Percentiles rank a stretch among this genome's conserved stretches.
Conservation (phyloP, 495 filamentous ascomycete species). For the Bacidia gigantensis region DNA sequence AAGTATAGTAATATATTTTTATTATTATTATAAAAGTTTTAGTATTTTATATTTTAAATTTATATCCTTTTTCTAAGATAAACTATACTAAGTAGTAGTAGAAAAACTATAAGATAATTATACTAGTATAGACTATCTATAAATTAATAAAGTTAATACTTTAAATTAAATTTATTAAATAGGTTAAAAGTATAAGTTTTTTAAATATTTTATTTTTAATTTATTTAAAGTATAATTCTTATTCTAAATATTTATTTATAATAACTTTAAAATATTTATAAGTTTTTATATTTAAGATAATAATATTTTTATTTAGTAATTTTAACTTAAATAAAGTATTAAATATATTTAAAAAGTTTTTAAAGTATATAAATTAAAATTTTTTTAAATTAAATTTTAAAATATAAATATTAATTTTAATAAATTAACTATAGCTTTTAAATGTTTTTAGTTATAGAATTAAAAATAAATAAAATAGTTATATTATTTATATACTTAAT, state of each 20-base stretch:
- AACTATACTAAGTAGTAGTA: not conserved
- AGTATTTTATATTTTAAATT: not conserved
- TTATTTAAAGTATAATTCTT: not conserved
- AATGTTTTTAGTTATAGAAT: constrained; percentile 1
- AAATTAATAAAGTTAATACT: not conserved
- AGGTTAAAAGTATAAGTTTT: constrained; percentile 15
- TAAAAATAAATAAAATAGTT: not conserved
- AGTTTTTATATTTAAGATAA: not conserved
- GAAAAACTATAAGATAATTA: not conserved
- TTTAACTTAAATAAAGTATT: constrained; percentile 1
- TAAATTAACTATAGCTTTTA: constrained; percentile 2
- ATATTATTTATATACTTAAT: constrained; percentile 2
- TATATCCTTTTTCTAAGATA: not conserved
- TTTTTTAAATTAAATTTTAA: constrained; percentile 3
- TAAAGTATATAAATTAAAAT: constrained; percentile 3
- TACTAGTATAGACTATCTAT: constrained; percentile 1
- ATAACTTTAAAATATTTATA: not conserved
- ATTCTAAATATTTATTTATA: not conserved
- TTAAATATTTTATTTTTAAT: not conserved
- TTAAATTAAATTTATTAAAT: constrained; percentile 1
- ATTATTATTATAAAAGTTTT: constrained; percentile 5
- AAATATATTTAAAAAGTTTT: constrained; percentile 7
- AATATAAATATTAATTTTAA: constrained; percentile 7
- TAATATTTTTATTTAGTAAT: not conserved
- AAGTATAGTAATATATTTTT: not conserved